Evolutionary conservation across 768 basidiomycete species (phyloP), one percentile per base, ranked within the genome.

Genomic region (Trametopsis cervina): DNA sequence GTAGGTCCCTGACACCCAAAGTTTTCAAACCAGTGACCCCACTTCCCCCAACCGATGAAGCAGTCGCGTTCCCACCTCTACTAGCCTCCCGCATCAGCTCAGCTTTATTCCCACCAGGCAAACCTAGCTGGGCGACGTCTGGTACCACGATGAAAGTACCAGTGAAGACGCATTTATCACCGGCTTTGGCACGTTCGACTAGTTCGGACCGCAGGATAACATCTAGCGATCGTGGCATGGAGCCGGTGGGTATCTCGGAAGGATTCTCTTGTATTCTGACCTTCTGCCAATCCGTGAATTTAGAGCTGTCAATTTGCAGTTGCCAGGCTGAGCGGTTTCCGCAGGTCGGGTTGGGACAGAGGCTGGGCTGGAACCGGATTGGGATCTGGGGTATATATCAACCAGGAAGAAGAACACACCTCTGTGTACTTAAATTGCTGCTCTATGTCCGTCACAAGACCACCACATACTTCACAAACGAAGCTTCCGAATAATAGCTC

Each of bases 361-460:
- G 70, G 44, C 80, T 81, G 10, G 96, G 96, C 91, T 98, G 52
- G 21, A 51, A 42, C 11, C 52, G 5, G 15, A 33, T 15, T 7
- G 9, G 7, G 7, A 33, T 7, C 15, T 7, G 29, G 9, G 29
- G 15, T 33, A 33, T 33, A 7, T 7, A 33, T 33, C 29, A 33
- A 33, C 7, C 13, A 18, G 11, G 2, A 17, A 46, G 2, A 11
- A 24, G 12, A 45, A 18, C 17, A 44, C 55, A 93, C 93, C 74
- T 98, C 96, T 17, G 96, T 99, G 63, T 97, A 98, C 63, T 97
- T 99, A 78, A 99, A 99, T 63, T 99, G 96, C 63, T 99, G 96
- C 62, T 99, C 96, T 41, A 99, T 83, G 60, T 97, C 95, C 46
- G 85, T 80, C 21, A 97, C 85, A 10, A 85, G 71, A 24, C 87